Evolutionary conservation across 106 monocot species (phyloP).

Genomic region (Alisma plantagoaquatica): DNA sequence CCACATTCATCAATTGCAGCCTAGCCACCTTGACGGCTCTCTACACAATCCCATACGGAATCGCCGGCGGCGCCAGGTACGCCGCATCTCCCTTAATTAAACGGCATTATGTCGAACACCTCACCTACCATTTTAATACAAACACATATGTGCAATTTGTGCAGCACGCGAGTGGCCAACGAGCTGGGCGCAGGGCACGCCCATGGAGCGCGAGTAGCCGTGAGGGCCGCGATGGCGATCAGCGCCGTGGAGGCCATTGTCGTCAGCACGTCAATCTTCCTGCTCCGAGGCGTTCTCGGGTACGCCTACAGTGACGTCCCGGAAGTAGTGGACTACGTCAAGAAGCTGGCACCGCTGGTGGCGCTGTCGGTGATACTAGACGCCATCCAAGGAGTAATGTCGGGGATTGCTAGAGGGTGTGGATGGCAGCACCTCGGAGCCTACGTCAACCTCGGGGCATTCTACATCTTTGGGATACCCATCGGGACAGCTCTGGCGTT

Average conservation of each 20-base stretch:
- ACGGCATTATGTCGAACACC: neutral
- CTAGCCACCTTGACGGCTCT: constrained; percentile 14
- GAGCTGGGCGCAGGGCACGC: constrained; percentile 47
- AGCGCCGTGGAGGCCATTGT: constrained; percentile 10
- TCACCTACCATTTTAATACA: neutral
- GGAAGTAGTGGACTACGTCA: constrained; percentile 28
- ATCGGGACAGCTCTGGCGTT: too few species aligned
- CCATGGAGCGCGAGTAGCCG: constrained; percentile 20
- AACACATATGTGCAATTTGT: neutral
- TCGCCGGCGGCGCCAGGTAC: constrained; percentile 26
- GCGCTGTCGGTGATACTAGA: constrained; percentile 28
- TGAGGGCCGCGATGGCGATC: constrained; percentile 21
- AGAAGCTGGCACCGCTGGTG: constrained; percentile 26
- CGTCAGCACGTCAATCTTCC: constrained; percentile 16
- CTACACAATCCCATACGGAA: constrained; percentile 19
- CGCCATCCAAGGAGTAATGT: constrained; percentile 30
- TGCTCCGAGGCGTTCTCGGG: constrained; percentile 16
- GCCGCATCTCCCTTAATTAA: neutral
- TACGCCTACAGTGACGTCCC: constrained; percentile 32
- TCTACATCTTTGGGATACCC: too few species aligned
- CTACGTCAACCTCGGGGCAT: too few species aligned
- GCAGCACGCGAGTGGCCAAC: constrained; percentile 32
- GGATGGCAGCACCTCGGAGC: too few species aligned
- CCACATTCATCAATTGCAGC: constrained; percentile 9
- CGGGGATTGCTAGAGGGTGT: too few species aligned